These are phyloP conservation scores for Phanerochaete sordida DNA, from an alignment of 768 basidiomycete species.

Conservation along the genomic window DNA sequence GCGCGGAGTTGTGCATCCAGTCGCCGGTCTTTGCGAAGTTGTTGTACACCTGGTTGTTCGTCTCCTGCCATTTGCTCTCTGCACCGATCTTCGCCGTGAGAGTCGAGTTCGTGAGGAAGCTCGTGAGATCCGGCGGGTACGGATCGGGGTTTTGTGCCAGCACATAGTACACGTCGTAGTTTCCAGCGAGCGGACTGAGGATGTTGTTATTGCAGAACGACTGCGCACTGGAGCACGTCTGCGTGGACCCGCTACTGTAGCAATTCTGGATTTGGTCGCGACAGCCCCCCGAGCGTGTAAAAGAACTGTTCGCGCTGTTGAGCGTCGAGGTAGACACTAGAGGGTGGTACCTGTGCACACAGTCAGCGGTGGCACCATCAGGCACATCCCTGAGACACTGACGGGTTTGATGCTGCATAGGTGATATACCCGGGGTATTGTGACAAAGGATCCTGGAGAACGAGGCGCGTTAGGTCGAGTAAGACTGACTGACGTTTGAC, in stretches of 20 bases:
- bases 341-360: slow-evolving; percentile 38
- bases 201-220: slow-evolving; percentile 56
- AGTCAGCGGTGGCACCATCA: neutral
- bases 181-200: slow-evolving; percentile 48
- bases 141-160: slow-evolving; percentile 39
- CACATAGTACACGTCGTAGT: slow-evolving; percentile 56
- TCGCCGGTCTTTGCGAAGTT: slow-evolving; percentile 51
- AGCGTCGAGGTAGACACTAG: slow-evolving; percentile 44
- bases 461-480: neutral
- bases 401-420: slow-evolving; percentile 52
- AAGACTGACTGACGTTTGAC: neutral
- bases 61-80: slow-evolving; percentile 38
- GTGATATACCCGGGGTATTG: slow-evolving; percentile 59
- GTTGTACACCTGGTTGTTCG: slow-evolving; percentile 38
- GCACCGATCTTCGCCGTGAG: slow-evolving; percentile 39
- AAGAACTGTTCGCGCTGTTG: slow-evolving; percentile 39
- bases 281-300: slow-evolving; percentile 44
- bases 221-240: slow-evolving; percentile 54
- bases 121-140: slow-evolving; percentile 43
- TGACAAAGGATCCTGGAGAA: slow-evolving; percentile 31
- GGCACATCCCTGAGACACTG: neutral
- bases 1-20: slow-evolving; percentile 51
- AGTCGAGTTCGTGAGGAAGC: slow-evolving; percentile 28
- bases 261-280: slow-evolving; percentile 50
- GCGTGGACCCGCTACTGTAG: slow-evolving; percentile 43